Evolutionary conservation across 495 filamentous ascomycete genomes (phyloP).

Genomic region (Lasiosphaeris hirsuta): DNA sequence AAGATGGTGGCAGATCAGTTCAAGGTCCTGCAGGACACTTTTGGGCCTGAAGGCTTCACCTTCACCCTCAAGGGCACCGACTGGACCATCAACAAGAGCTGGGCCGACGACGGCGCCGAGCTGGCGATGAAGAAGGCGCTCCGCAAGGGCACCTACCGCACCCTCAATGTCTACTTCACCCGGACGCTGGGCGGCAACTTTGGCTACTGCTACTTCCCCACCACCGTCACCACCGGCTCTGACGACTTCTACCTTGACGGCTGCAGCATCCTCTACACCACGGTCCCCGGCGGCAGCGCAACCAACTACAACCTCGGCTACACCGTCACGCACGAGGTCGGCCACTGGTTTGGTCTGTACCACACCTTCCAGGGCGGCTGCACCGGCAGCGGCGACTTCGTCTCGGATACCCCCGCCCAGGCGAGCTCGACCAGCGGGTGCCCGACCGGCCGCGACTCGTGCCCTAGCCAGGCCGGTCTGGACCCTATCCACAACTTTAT

Average conservation of each 20-base stretch:
- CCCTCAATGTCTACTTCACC: slow-evolving; percentile 65
- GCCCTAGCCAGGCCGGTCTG: slow-evolving; percentile 42
- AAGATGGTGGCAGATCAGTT: slow-evolving; percentile 5
- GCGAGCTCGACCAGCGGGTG: slow-evolving; percentile 53
- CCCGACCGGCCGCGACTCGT: slow-evolving; percentile 52
- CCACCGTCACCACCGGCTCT: slow-evolving; percentile 28
- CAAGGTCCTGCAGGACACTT: slow-evolving; percentile 25
- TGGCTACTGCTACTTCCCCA: slow-evolving; percentile 57
- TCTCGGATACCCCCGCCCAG: slow-evolving; percentile 59
- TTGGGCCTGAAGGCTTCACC: slow-evolving; percentile 45
- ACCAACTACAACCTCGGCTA: slow-evolving; percentile 55
- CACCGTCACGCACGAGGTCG: slow-evolving; percentile 62
- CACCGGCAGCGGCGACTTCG: slow-evolving; percentile 49
- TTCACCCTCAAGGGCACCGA: slow-evolving; percentile 52
- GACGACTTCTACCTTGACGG: slow-evolving; percentile 51
- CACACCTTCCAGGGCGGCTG: slow-evolving; percentile 67
- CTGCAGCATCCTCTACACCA: slow-evolving; percentile 53
- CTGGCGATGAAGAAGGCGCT: slow-evolving; percentile 56
- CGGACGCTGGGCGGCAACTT: slow-evolving; percentile 48
- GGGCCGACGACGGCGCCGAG: slow-evolving; percentile 50
- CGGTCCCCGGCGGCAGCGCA: slow-evolving; percentile 52
- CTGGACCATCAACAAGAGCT: slow-evolving; percentile 55
- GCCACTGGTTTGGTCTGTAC: slow-evolving; percentile 63
- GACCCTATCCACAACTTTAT: slow-evolving; percentile 66
- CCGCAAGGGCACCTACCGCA: slow-evolving; percentile 56